Base-by-base conservation (phyloP, 2,329 filamentous ascomycete genomes). In the Alternaria sp. region DNA sequence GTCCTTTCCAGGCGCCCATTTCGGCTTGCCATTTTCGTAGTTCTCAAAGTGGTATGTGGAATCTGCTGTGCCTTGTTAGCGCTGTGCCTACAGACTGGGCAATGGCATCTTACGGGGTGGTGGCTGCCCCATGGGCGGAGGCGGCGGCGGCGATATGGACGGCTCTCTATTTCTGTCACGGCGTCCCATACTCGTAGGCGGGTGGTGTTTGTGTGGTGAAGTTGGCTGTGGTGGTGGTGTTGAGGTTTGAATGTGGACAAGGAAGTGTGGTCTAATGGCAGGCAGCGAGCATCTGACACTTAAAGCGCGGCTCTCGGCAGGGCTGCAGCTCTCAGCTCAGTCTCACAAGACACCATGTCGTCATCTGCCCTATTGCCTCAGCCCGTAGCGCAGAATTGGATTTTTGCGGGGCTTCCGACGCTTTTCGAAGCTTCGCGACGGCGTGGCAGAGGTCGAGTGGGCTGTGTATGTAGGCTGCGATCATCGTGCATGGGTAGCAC, bases 21-120 rank as follows among this genome's bases (percentile, higher is more conserved):
- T 68, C 6, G 70, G 66, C 54, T 71, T 72, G 50, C 70, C 70
- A 63, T 71, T 69, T 57, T 72, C 70, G 64, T 72, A 72, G 58
- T 66, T 69, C 30, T 72, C 68, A 53, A 72, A 72, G 63, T 63
- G 67, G 57, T 72, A 72, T 20, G 67, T 69, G 49, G 68, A 64
- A 25, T 69, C 66, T 41, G 67, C 67, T 65, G 53, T 10, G 9
- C 11, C 38, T 22, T 27, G 43, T 64, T 36, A 63, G 59, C 53
- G 49, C 18, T 22, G 27, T 20, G 5, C 30, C 28, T 2, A 30
- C n/a, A 4, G 48, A 38, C 27, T 46, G 14, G n/a, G 25, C 6
- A 2, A 12, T 8, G 16, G 28, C 11, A 7, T 32, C 58, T 22
- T 53, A 60, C 60, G 53, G 18, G 34, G 52, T 16, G 61, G 66